A percentile compares a stretch with the other conserved stretches of the same genome.
Evolutionary conservation across 257 asterid species (phyloP).

Genomic region (Nicotiana obtusifolia): DNA sequence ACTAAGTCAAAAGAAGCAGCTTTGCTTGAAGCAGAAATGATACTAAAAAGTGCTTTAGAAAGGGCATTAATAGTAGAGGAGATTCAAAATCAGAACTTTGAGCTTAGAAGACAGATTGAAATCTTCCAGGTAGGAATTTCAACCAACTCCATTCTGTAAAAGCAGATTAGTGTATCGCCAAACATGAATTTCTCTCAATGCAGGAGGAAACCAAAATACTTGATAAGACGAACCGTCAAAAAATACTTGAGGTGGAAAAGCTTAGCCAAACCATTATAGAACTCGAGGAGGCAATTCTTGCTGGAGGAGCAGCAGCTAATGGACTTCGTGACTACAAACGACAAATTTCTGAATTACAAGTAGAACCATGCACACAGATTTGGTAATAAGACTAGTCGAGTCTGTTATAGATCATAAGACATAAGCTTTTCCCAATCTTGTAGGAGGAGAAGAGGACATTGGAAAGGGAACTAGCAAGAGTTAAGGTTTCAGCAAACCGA

Average conservation of each 20-base stretch:
- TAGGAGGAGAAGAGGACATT: slow-evolving; percentile 88
- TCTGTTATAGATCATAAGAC: not conserved
- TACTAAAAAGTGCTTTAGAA: slow-evolving; percentile 66
- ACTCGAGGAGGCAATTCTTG: slow-evolving; percentile 85
- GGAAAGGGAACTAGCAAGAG: slow-evolving; percentile 83
- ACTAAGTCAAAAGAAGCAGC: slow-evolving; percentile 83
- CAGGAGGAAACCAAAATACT: slow-evolving; percentile 86
- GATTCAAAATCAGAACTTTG: slow-evolving; percentile 72
- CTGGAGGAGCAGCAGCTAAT: slow-evolving; percentile 80
- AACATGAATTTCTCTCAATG: not conserved
- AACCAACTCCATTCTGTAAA: not conserved
- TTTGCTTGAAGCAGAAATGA: slow-evolving; percentile 73
- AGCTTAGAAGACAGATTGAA: slow-evolving; percentile 75
- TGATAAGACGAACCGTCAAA: slow-evolving; percentile 68
- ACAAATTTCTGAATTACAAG: slow-evolving; percentile 62
- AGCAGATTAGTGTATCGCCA: not conserved
- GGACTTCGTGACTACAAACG: slow-evolving; percentile 60
- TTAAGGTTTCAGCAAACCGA: slow-evolving; percentile 77
- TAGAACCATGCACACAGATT: slow-evolving; percentile 9
- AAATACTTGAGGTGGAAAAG: slow-evolving; percentile 75
- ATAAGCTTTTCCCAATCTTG: slow-evolving; percentile 4
- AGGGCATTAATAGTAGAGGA: slow-evolving; percentile 81
- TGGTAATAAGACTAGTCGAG: not conserved
- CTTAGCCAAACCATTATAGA: slow-evolving; percentile 68
- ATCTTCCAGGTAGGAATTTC: slow-evolving; percentile 54